Base-by-base conservation (phyloP, 352 stramenopile species). In the Phytophthora quininea region DNA sequence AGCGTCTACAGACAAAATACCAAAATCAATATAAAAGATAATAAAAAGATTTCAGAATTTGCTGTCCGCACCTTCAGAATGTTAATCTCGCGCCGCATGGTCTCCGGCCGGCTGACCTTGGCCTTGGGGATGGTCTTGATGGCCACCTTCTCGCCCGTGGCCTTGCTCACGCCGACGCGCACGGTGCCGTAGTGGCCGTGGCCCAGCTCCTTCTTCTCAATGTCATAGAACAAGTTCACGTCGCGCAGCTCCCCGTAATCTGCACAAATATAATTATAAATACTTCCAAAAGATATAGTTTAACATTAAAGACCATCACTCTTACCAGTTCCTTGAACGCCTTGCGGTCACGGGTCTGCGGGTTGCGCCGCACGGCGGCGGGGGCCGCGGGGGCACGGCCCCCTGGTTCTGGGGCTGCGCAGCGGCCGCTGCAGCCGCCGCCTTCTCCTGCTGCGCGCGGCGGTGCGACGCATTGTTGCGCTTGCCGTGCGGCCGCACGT, bases 101-200 rank as follows among this genome's bases (percentile, higher is more conserved):
- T 97, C 72, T 99, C 96, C 3, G 98, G 71, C 7, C 74, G 70
- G 27, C 84, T 92, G 24, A 99, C 96, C 69, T 98, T 98, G 24
- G 86, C 85, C 86, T 99, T 99, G 45, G 93, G 85, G 68, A 99
- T 99, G 19, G 95, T 98, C 86, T 99, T 99, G 59, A 99, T 98
- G n/a, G 98, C 97, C 71, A 98, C 97, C 70, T 94, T 96, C 54
- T 97, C 84, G 35, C 96, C 95, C 11, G 90, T 98, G 54, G 88
- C 74, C 50, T 97, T 97, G 80, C 98, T 86, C 71, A 96, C 93
- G 54, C 94, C 98, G 65, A 98, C 96, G 47, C 97, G 89, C 31
- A 99, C 98, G 0, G 98, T 97, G 12, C 98, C 97, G 70, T 99
- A 99, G 80, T 99, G 96, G 19, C 96, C 88, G 55, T 96, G 88